Evolutionary conservation across 306 rosid genomes (phyloP).

Genomic region (Cicer arietinum): DNA sequence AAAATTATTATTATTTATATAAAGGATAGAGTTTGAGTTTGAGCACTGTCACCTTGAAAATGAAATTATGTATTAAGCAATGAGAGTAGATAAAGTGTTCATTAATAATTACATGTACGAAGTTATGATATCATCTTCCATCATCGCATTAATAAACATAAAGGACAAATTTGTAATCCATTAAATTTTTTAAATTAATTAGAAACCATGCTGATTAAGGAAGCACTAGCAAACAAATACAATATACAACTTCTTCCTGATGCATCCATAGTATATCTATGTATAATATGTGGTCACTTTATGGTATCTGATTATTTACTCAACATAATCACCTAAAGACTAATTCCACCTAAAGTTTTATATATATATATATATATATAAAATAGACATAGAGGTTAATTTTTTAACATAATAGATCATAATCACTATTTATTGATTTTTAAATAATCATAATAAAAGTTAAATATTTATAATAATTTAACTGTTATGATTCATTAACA

Average conservation of each 20-base stretch:
- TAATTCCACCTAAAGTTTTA: too few species aligned
- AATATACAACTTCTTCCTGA: conserved; percentile 21
- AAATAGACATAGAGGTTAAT: too few species aligned
- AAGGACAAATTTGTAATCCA: conserved; percentile 4
- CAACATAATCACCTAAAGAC: too few species aligned
- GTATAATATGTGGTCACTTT: too few species aligned
- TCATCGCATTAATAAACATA: neutral
- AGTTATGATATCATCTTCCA: conserved; percentile 3
- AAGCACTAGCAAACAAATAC: conserved; percentile 13
- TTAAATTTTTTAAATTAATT: neutral
- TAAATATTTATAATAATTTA: too few species aligned
- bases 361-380: too few species aligned
- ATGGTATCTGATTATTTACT: too few species aligned
- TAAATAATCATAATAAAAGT: too few species aligned
- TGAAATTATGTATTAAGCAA: conserved; percentile 13
- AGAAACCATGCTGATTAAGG: conserved; percentile 19
- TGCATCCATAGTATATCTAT: neutral
- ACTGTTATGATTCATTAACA: too few species aligned
- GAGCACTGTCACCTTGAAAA: conserved; percentile 40
- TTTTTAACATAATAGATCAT: too few species aligned
- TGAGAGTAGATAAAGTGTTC: conserved; percentile 15
- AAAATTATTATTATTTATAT: neutral
- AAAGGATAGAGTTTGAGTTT: conserved; percentile 35
- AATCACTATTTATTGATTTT: too few species aligned
- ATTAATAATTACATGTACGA: neutral